phyloP scores from a whole-genome alignment of 2,329 filamentous ascomycete species.

The Emergomyces africanus region DNA sequence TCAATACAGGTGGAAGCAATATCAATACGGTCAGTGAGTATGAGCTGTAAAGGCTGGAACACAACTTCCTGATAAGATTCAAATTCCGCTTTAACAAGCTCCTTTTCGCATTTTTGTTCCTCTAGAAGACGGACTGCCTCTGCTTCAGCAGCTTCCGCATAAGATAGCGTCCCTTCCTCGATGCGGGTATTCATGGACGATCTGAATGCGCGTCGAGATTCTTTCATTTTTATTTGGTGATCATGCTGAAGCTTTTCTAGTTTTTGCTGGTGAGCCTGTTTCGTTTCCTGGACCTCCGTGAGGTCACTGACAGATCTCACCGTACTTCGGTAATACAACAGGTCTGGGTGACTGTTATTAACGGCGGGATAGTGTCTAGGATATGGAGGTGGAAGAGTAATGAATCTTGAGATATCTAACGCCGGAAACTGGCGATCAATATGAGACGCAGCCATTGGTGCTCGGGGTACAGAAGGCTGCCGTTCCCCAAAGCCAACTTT shows the following conservation, averaged over 20 bases:
- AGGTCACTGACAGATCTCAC: slow-evolving; percentile 65
- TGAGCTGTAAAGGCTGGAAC: slow-evolving; percentile 68
- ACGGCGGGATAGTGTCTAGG: slow-evolving; percentile 90
- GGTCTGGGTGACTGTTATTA: slow-evolving; percentile 86
- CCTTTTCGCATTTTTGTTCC: slow-evolving; percentile 58
- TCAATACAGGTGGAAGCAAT: slow-evolving; percentile 67
- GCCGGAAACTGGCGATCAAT: slow-evolving; percentile 35
- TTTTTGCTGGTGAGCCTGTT: slow-evolving; percentile 37
- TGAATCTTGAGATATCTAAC: slow-evolving; percentile 79
- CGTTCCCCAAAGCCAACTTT: slow-evolving; percentile 48
- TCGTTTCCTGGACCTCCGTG: slow-evolving; percentile 55
- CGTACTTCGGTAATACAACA: slow-evolving; percentile 61
- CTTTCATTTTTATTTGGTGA: slow-evolving; percentile 38
- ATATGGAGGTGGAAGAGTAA: slow-evolving; percentile 87
- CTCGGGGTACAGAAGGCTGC: slow-evolving; percentile 11
- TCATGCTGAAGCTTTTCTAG: slow-evolving; percentile 44
- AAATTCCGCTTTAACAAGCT: slow-evolving; percentile 66
- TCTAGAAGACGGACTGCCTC: slow-evolving; percentile 60
- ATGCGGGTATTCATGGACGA: slow-evolving; percentile 69
- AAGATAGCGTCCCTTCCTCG: slow-evolving; percentile 62
- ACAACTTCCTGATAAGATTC: slow-evolving; percentile 74
- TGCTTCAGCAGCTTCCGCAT: slow-evolving; percentile 68
- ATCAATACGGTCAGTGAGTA: slow-evolving; percentile 62
- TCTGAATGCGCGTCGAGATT: slow-evolving; percentile 54
- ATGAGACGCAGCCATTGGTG: slow-evolving; percentile 11